Percentiles rank a stretch among this genome's conserved stretches.
Evolutionary conservation across 495 filamentous ascomycete species (phyloP).

Genomic region (Neurospora tetraspora): DNA sequence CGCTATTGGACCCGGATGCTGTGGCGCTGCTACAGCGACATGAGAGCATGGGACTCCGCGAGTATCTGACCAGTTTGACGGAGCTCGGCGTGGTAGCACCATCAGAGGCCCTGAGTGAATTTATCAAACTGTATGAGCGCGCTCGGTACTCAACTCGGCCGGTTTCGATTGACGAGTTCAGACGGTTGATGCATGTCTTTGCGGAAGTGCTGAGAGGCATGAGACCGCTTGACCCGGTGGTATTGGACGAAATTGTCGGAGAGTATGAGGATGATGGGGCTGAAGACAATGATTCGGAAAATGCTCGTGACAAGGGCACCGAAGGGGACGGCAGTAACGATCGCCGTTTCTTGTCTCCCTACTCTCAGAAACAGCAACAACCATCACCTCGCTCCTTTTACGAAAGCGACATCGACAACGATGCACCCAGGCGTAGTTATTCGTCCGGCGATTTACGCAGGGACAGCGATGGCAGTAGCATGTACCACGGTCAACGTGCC

Average conservation of each 20-base stretch:
- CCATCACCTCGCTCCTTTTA: slow-evolving; percentile 6
- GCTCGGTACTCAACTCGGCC: slow-evolving; percentile 63
- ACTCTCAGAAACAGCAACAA: background rate
- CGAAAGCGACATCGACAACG: slow-evolving; percentile 42
- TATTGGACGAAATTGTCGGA: slow-evolving; percentile 22
- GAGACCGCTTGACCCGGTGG: slow-evolving; percentile 46
- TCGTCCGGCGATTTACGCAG: background rate
- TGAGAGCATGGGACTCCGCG: slow-evolving; percentile 63
- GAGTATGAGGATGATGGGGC: slow-evolving; percentile 8
- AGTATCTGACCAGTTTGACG: slow-evolving; percentile 67
- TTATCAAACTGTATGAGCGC: slow-evolving; percentile 68
- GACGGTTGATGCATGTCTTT: slow-evolving; percentile 79
- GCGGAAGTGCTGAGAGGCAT: slow-evolving; percentile 71
- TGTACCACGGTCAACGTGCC: background rate
- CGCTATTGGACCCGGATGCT: slow-evolving; percentile 44
- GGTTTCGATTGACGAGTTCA: slow-evolving; percentile 56
- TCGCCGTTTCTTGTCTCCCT: background rate
- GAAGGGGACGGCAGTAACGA: slow-evolving; percentile 34
- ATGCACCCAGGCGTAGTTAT: slow-evolving; percentile 17
- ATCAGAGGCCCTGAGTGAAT: slow-evolving; percentile 45
- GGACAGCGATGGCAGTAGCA: background rate
- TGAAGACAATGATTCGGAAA: slow-evolving; percentile 26
- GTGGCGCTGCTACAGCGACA: slow-evolving; percentile 64
- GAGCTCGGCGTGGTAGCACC: slow-evolving; percentile 53
- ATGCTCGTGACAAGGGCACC: slow-evolving; percentile 26